Evolutionary conservation across 2,329 filamentous ascomycete genomes (phyloP).

Genomic region (Penicillium sp.): DNA sequence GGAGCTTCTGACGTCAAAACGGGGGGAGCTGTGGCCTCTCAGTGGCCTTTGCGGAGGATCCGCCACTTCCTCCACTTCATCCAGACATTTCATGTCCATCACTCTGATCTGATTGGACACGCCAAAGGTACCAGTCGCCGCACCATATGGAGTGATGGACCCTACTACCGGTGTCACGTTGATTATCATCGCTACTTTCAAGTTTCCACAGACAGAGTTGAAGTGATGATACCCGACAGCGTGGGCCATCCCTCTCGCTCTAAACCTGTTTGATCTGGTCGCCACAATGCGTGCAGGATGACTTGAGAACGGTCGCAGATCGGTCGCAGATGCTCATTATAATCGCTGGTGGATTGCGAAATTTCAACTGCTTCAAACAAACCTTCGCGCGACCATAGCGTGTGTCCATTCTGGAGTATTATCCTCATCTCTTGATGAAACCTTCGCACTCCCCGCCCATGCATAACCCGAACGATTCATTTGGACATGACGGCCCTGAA

Average conservation of each 20-base stretch:
- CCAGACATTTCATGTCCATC: background rate
- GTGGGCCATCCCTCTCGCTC: background rate
- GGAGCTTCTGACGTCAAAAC: conserved; percentile 6
- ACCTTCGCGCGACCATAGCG: background rate
- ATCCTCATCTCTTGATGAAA: background rate
- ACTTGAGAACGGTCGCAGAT: background rate
- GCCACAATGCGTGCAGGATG: background rate
- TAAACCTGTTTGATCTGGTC: background rate
- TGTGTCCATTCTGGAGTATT: background rate
- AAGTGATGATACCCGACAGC: background rate
- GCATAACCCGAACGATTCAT: background rate
- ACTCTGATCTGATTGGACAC: background rate
- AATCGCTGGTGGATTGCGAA: background rate
- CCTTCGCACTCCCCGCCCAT: background rate
- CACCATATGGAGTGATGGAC: no score
- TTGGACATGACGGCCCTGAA: background rate
- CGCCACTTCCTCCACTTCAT: background rate
- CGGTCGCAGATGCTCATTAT: no score
- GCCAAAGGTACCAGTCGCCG: background rate
- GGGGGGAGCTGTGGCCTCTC: background rate
- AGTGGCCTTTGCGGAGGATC: background rate
- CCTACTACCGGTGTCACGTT: no score
- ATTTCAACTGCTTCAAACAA: no score
- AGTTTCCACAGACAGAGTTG: background rate
- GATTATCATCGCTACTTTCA: no score